Conservation (phyloP, 2,329 filamentous ascomycete species). For the Phyllosticta citrichinensis region DNA sequence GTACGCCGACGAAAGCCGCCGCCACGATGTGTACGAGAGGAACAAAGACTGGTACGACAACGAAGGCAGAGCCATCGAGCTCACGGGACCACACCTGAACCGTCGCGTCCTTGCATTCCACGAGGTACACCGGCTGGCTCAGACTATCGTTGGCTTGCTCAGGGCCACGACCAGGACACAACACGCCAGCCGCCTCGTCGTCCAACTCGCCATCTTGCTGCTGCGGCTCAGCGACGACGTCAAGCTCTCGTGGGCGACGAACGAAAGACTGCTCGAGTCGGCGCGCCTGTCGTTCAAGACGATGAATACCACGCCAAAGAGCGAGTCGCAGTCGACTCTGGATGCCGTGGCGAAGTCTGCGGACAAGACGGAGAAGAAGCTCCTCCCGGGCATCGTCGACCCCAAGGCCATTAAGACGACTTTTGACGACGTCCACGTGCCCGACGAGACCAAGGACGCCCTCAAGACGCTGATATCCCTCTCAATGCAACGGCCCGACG, state of each 20-base stretch:
- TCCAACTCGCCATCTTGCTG: constrained; percentile 29
- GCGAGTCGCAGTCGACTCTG: constrained; percentile 23
- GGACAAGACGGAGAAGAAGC: constrained; percentile 70
- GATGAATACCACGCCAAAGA: constrained; percentile 11
- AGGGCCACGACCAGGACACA: constrained; percentile 2
- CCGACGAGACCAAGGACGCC: constrained; percentile 72
- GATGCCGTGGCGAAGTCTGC: constrained; percentile 12
- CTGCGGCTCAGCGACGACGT: constrained; percentile 36
- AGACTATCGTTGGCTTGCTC: constrained; percentile 39
- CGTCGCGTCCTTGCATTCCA: constrained; percentile 47
- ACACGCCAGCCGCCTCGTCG: constrained; percentile 22
- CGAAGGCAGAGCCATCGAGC: constrained; percentile 4
- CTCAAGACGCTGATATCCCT: constrained; percentile 82
- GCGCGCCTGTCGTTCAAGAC: background rate
- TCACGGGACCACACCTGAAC: constrained; percentile 21
- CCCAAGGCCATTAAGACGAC: constrained; percentile 74
- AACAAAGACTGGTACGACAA: background rate
- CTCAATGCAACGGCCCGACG: constrained; percentile 77
- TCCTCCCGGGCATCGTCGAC: constrained; percentile 74
- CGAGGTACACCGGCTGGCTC: constrained; percentile 51
- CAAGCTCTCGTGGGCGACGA: constrained; percentile 34
- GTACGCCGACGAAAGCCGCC: background rate
- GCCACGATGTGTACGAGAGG: background rate
- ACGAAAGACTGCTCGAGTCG: constrained; percentile 29
- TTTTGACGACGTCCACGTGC: constrained; percentile 78